A percentile compares a stretch with the other conserved stretches of the same genome.
Evolutionary conservation across 2,329 filamentous ascomycete genomes (phyloP).

Genomic region (Trichoderma harzianum): DNA sequence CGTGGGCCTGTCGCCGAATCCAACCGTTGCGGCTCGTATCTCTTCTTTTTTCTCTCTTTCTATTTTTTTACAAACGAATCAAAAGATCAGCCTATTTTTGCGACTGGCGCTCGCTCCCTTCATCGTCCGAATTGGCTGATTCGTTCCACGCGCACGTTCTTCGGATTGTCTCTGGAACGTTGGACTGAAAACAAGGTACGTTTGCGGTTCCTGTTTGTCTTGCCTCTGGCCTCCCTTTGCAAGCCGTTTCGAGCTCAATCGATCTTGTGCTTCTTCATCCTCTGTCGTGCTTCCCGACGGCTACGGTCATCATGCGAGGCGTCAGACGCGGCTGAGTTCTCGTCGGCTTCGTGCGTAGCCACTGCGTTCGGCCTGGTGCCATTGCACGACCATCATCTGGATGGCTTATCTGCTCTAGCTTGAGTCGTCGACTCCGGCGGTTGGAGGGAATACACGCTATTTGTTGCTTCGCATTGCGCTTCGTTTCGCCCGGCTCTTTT

Average conservation of each 20-base stretch:
- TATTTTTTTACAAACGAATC: not conserved
- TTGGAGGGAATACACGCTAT: not conserved
- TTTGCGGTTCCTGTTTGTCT: slow-evolving; percentile 13
- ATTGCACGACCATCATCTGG: not conserved
- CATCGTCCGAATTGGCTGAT: not conserved
- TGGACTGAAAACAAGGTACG: slow-evolving; percentile 6
- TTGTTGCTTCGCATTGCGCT: not conserved
- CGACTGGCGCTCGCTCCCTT: not conserved
- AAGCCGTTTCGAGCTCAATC: not conserved
- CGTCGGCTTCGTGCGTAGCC: not conserved
- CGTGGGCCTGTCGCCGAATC: not conserved
- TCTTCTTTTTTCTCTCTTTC: not conserved
- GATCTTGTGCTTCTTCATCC: not conserved
- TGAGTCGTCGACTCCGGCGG: not conserved
- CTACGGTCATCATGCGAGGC: not conserved
- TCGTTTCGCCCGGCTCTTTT: not conserved
- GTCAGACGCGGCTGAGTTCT: not conserved
- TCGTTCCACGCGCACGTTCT: slow-evolving; percentile 1
- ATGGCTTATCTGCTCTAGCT: not conserved
- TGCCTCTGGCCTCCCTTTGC: not conserved
- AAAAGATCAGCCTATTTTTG: not conserved
- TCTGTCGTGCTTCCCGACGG: slow-evolving; percentile 5
- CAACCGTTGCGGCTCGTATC: not conserved
- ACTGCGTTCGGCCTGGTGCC: slow-evolving; percentile 1
- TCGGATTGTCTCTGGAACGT: not conserved